Evolutionary conservation across 2,329 filamentous ascomycete genomes (phyloP).

Genomic region (Fusarium bactridioides): DNA sequence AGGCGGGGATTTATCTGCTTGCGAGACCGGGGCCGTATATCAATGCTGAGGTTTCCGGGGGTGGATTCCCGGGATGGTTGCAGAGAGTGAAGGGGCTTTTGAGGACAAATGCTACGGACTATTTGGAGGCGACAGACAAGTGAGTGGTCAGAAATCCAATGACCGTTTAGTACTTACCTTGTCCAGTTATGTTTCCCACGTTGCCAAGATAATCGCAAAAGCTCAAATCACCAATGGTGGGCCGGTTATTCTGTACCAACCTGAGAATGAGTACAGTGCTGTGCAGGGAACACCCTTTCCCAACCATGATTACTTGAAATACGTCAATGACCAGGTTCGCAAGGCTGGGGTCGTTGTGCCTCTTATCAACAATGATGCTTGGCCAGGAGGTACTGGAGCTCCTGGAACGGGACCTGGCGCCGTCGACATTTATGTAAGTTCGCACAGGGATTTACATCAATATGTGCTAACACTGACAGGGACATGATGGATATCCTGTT

Average conservation of each 20-base stretch:
- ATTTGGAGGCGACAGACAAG: conserved; percentile 71
- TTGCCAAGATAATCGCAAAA: conserved; percentile 73
- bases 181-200: conserved; percentile 58
- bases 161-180: background rate
- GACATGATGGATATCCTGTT: conserved; percentile 70
- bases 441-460: accelerated
- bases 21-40: conserved; percentile 78
- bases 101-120: conserved; percentile 69
- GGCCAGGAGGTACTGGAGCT: conserved; percentile 66
- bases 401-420: conserved; percentile 66
- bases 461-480: conserved; percentile 37
- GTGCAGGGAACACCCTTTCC: conserved; percentile 63
- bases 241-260: conserved; percentile 79
- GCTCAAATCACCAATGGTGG: conserved; percentile 85
- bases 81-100: conserved; percentile 71
- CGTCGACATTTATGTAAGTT: conserved; percentile 63
- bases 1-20: conserved; percentile 80
- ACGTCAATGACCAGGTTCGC: conserved; percentile 73
- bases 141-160: conserved; percentile 43
- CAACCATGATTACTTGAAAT: conserved; percentile 73
- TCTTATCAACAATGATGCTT: conserved; percentile 77
- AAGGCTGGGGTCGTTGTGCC: conserved; percentile 77
- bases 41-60: conserved; percentile 79
- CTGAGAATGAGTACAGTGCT: conserved; percentile 80
- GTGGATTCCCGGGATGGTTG: conserved; percentile 84